These are phyloP conservation scores for Kuraishia borneana DNA, from an alignment of 805 yeast genomes.

Conservation along the genomic window DNA sequence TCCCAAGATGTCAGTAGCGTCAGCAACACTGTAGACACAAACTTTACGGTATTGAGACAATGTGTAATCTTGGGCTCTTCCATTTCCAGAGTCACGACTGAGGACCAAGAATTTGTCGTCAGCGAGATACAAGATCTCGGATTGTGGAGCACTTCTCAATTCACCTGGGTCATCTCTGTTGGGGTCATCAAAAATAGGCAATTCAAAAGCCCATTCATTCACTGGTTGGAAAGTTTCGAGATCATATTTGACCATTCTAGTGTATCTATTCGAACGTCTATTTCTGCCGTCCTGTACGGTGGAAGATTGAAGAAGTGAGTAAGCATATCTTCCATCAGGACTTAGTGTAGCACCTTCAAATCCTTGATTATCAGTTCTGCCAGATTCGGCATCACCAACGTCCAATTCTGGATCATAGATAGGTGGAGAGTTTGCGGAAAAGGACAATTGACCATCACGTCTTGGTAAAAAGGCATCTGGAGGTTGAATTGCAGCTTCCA, in stretches of 20 bases:
- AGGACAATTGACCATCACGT: slow-evolving; percentile 11
- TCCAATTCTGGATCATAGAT: slow-evolving; percentile 9
- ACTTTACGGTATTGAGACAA: slow-evolving; percentile 16
- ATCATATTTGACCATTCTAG: slow-evolving; percentile 18
- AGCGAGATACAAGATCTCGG: slow-evolving; percentile 15
- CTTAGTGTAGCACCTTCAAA: slow-evolving; percentile 19
- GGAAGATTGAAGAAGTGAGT: slow-evolving; percentile 17
- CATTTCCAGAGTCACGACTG: slow-evolving; percentile 17
- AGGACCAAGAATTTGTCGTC: slow-evolving; percentile 17
- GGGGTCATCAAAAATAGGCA: slow-evolving; percentile 16
- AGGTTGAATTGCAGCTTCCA: slow-evolving; percentile 15
- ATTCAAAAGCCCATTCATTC: slow-evolving; percentile 17
- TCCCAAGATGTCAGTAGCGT: slow-evolving; percentile 19
- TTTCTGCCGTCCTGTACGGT: slow-evolving; percentile 21
- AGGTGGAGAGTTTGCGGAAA: slow-evolving; percentile 17
- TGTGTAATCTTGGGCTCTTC: slow-evolving; percentile 12
- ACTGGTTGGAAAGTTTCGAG: slow-evolving; percentile 6
- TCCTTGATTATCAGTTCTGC: slow-evolving; percentile 19
- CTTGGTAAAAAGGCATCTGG: slow-evolving; percentile 18
- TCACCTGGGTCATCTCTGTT: slow-evolving; percentile 9
- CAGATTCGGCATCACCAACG: slow-evolving; percentile 14
- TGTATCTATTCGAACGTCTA: slow-evolving; percentile 10
- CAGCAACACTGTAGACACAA: slow-evolving; percentile 14
- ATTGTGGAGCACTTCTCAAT: slow-evolving; percentile 18
- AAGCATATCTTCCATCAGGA: slow-evolving; percentile 18